A percentile compares a stretch with the other conserved stretches of the same genome.
phyloP scores from a whole-genome alignment of 768 basidiomycete species.

The Mycena belliarum region DNA sequence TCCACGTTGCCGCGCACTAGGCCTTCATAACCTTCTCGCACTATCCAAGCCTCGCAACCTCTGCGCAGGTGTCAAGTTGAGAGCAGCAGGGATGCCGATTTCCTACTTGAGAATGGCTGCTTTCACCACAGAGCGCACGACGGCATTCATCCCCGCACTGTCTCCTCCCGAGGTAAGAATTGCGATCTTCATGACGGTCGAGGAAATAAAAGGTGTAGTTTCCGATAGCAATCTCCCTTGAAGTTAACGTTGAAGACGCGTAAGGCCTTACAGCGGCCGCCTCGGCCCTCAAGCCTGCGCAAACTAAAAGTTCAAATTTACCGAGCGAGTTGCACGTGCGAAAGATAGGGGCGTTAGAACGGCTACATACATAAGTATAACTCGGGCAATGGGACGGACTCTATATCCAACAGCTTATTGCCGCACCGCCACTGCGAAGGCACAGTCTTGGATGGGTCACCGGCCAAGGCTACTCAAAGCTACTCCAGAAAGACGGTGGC shows the following conservation, averaged over 20 bases:
- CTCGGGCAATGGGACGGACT: too few relatives aligned
- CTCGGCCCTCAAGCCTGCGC: too few relatives aligned
- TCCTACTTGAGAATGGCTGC: conserved; percentile 86
- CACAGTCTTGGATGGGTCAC: not conserved
- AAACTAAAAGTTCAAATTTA: too few relatives aligned
- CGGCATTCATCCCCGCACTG: conserved; percentile 97
- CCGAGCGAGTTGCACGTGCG: not conserved
- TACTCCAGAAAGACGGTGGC: conserved; percentile 33
- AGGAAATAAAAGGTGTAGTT: not conserved
- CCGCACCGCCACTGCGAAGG: too few relatives aligned
- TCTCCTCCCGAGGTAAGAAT: conserved; percentile 96
- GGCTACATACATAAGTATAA: not conserved
- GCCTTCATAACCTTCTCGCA: conserved; percentile 98
- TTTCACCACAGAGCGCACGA: conserved; percentile 91
- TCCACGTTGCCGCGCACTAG: conserved; percentile 88
- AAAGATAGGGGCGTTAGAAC: conserved; percentile 2
- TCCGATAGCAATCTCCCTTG: not conserved
- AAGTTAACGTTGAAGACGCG: not conserved
- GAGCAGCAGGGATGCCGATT: not conserved
- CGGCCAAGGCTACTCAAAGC: conserved; percentile 26
- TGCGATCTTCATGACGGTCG: conserved; percentile 75
- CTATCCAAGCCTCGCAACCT: conserved; percentile 94
- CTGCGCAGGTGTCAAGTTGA: conserved; percentile 42
- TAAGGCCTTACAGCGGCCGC: not conserved
- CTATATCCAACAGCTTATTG: too few relatives aligned